Conservation (phyloP, 345 rosid species). For the Gossypium ekmanianum region DNA sequence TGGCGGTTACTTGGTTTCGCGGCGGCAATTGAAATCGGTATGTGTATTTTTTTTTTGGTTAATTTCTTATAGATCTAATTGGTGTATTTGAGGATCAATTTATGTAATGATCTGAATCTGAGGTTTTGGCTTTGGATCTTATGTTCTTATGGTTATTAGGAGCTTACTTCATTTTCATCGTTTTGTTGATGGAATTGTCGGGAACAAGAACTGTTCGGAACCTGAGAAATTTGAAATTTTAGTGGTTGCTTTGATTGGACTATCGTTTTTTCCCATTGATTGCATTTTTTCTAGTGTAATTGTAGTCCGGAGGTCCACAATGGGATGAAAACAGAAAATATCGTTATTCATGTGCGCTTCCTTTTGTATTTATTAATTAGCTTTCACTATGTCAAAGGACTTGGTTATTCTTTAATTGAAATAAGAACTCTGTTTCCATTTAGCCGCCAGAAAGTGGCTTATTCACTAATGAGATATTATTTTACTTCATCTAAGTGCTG, state of each 20-base stretch:
- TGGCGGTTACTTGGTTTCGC: background rate
- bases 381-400: background rate
- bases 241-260: background rate
- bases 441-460: background rate
- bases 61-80: background rate
- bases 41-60: background rate
- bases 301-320: background rate
- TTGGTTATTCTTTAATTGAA: background rate
- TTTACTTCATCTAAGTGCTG: background rate
- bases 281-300: background rate
- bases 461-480: background rate
- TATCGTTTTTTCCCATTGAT: background rate
- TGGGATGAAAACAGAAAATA: too few species aligned
- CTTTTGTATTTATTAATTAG: background rate
- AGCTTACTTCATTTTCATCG: background rate
- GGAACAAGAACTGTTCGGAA: constrained; percentile 1
- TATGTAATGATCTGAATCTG: constrained; percentile 8
- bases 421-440: background rate
- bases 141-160: background rate
- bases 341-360: background rate
- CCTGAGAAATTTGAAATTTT: constrained; percentile 6
- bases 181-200: constrained; percentile 7
- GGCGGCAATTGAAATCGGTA: constrained; percentile 6
- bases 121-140: constrained; percentile 7
- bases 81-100: background rate